Conservation (phyloP, 1,139 yeast genomes). For the Pneumocystis carinii region DNA sequence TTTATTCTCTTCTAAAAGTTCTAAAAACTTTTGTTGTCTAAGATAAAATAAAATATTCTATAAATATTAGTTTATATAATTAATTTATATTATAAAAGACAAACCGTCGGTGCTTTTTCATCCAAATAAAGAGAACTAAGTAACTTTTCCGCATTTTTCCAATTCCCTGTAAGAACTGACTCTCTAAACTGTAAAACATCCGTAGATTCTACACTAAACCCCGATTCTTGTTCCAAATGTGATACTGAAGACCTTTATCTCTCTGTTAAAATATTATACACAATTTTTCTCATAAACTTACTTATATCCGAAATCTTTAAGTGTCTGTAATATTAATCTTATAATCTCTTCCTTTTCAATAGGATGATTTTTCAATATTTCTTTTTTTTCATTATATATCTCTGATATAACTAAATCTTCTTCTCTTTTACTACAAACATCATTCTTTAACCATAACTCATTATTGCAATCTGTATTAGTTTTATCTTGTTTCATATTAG, state of each 20-base stretch:
- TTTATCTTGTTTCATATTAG: not conserved
- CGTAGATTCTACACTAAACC: conserved; percentile 24
- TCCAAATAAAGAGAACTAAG: conserved; percentile 23
- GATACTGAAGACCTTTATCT: conserved; percentile 22
- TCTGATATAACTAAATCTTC: not conserved
- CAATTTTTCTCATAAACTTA: conserved; percentile 7
- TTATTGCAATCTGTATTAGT: not conserved
- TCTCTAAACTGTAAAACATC: conserved; percentile 29
- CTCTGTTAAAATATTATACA: not conserved
- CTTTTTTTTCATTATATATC: not conserved
- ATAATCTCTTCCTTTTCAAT: conserved; percentile 31
- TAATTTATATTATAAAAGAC: conserved; percentile 6
- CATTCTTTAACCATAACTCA: not conserved
- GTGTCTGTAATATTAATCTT: conserved; percentile 35
- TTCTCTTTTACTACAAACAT: not conserved
- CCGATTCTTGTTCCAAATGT: conserved; percentile 30
- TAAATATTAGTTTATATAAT: conserved; percentile 5
- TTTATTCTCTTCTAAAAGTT: conserved; percentile 26
- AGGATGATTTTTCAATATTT: not conserved
- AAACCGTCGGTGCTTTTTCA: conserved; percentile 14
- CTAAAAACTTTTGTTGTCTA: conserved; percentile 27
- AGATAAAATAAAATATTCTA: conserved; percentile 20
- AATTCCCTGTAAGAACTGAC: conserved; percentile 31
- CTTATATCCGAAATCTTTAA: conserved; percentile 35
- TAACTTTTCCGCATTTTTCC: conserved; percentile 28